Percentiles rank a stretch among this genome's conserved stretches.
Evolutionary conservation across 257 asterid species (phyloP).

Genomic region (Solanum ahanhuiri): DNA sequence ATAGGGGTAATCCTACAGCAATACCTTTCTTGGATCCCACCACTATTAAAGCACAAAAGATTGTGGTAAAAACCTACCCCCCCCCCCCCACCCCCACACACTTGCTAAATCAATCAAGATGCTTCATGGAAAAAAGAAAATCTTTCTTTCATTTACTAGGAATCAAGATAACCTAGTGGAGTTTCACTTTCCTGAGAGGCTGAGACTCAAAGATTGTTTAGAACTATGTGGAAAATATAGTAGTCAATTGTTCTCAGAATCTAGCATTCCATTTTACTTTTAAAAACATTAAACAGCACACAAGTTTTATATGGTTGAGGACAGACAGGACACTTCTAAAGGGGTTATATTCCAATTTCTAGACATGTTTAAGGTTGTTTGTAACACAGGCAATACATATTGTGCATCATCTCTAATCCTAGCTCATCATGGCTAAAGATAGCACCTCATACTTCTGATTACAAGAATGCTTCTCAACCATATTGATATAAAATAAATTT

Average conservation of each 20-base stretch:
- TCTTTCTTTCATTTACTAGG: background rate
- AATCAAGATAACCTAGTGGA: background rate
- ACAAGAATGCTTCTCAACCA: background rate
- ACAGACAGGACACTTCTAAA: background rate
- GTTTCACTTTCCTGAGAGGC: background rate
- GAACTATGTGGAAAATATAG: background rate
- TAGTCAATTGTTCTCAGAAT: background rate
- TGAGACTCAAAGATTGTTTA: background rate
- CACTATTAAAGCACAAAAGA: background rate
- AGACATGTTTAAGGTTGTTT: background rate
- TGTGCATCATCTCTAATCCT: background rate
- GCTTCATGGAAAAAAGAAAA: background rate
- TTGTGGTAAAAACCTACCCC: background rate
- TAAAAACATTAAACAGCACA: background rate
- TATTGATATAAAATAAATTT: background rate
- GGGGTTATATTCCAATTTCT: background rate
- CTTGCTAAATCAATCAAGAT: background rate
- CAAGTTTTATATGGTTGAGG: background rate
- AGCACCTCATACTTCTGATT: background rate
- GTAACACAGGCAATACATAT: background rate
- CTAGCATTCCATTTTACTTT: background rate
- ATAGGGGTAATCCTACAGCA: background rate
- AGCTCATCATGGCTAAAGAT: background rate
- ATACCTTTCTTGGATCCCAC: constrained; percentile 4
- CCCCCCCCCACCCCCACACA: no score